phyloP scores from a whole-genome alignment of 1,139 yeast genomes.

The Lodderomyces oxycetoniae region DNA sequence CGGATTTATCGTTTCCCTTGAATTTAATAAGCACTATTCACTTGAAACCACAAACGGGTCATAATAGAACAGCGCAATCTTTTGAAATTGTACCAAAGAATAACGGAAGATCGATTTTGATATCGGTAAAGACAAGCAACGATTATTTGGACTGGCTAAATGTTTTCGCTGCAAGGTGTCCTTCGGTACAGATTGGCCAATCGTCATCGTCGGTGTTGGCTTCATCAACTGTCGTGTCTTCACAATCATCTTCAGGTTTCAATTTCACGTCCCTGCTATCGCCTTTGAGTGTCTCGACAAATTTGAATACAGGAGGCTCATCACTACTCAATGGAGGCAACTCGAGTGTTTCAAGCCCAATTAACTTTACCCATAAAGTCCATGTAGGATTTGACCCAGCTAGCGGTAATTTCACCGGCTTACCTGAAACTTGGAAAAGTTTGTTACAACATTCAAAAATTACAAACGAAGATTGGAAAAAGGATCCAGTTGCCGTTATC shows the following conservation, averaged over 20 bases:
- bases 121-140: constrained; percentile 71
- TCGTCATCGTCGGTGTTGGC: constrained; percentile 3
- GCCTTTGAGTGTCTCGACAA: constrained; percentile 1
- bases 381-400: constrained; percentile 62
- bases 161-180: constrained; percentile 81
- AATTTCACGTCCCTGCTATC: constrained; percentile 1
- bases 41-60: constrained; percentile 38
- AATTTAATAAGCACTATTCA: constrained; percentile 37
- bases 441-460: constrained; percentile 71
- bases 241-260: constrained; percentile 5
- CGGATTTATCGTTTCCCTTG: constrained; percentile 41
- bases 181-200: constrained; percentile 45
- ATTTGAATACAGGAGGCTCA: not conserved
- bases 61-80: constrained; percentile 61
- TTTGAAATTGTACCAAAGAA: constrained; percentile 71
- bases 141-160: constrained; percentile 92
- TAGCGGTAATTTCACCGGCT: constrained; percentile 71
- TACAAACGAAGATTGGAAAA: constrained; percentile 79
- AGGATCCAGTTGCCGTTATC: constrained; percentile 79
- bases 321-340: constrained; percentile 10
- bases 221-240: constrained; percentile 3
- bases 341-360: constrained; percentile 66
- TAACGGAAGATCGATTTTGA: constrained; percentile 59
- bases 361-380: constrained; percentile 68
- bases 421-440: constrained; percentile 77